Percentiles rank a stretch among this genome's conserved stretches.
These are phyloP conservation scores for Xylaria cubensis DNA, from an alignment of 495 filamentous ascomycete genomes.

Conservation along the genomic window DNA sequence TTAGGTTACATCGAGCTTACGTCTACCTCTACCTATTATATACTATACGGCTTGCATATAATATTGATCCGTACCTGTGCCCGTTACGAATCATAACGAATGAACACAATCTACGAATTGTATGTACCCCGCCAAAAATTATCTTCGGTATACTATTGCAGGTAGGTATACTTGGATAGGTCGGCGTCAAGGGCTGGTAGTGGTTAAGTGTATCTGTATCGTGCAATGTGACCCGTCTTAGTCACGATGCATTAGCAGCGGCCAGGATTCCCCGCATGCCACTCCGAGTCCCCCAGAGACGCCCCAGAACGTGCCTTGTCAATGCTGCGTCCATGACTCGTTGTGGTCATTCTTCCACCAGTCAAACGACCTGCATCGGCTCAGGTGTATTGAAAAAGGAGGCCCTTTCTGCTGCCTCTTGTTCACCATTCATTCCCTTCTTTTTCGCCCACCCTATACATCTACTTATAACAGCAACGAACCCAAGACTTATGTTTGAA, in stretches of 20 bases:
- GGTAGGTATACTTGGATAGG: neutral
- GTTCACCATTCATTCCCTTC: neutral
- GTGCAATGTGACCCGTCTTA: neutral
- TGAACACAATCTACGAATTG: neutral
- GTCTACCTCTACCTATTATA: neutral
- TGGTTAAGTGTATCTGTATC: neutral
- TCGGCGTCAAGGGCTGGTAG: neutral
- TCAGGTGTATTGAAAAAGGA: neutral
- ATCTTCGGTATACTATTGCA: neutral
- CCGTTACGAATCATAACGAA: neutral
- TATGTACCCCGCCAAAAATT: neutral
- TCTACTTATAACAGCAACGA: neutral
- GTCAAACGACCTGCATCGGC: conserved; percentile 11
- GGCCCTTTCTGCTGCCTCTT: neutral
- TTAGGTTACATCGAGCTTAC: neutral
- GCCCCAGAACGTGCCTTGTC: neutral
- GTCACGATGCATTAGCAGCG: conserved; percentile 19
- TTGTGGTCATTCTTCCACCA: conserved; percentile 17
- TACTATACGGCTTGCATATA: neutral
- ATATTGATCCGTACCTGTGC: neutral
- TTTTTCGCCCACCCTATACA: neutral
- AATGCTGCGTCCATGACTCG: neutral
- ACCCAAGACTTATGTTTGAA: neutral
- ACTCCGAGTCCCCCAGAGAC: neutral
- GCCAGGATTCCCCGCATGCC: conserved; percentile 21